phyloP scores from a whole-genome alignment of 495 filamentous ascomycete species.

The Penicillium lagena region DNA sequence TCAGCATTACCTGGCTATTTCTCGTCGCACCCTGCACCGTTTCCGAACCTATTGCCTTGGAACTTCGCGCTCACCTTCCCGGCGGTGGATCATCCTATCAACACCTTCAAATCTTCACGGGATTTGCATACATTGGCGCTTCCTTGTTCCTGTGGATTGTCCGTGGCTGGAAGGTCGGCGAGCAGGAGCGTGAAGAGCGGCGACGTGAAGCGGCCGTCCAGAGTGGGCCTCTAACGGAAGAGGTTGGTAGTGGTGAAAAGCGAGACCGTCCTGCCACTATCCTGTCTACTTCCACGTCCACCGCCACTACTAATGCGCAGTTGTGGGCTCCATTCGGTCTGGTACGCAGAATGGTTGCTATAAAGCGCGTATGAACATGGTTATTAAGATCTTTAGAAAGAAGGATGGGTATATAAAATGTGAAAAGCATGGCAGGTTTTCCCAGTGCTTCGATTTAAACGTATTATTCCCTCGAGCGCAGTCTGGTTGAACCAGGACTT shows the following conservation, averaged over 20 bases:
- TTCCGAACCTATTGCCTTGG: constrained; percentile 68
- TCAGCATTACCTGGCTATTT: constrained; percentile 72
- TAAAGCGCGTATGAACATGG: constrained; percentile 25
- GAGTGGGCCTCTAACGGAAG: constrained; percentile 3
- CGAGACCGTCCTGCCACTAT: constrained; percentile 4
- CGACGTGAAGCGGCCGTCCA: constrained; percentile 4
- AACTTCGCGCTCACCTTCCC: constrained; percentile 44
- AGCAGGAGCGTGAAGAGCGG: constrained; percentile 36
- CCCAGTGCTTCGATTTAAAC: no score
- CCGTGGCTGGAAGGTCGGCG: constrained; percentile 52
- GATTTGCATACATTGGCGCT: constrained; percentile 58
- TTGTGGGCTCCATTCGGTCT: constrained; percentile 24
- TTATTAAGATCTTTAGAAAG: background rate
- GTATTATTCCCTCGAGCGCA: no score
- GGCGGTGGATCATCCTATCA: constrained; percentile 42
- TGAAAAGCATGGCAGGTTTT: no score
- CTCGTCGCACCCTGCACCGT: constrained; percentile 69
- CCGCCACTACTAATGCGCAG: background rate
- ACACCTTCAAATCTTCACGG: constrained; percentile 59
- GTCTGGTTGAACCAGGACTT: no score
- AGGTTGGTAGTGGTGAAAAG: constrained; percentile 7
- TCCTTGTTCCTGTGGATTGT: constrained; percentile 44
- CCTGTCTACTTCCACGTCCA: background rate
- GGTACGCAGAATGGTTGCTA: constrained; percentile 25
- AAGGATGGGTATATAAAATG: no score